These are phyloP conservation scores for Cytospora leucostoma DNA, from an alignment of 2,329 filamentous ascomycete species.

Conservation along the genomic window DNA sequence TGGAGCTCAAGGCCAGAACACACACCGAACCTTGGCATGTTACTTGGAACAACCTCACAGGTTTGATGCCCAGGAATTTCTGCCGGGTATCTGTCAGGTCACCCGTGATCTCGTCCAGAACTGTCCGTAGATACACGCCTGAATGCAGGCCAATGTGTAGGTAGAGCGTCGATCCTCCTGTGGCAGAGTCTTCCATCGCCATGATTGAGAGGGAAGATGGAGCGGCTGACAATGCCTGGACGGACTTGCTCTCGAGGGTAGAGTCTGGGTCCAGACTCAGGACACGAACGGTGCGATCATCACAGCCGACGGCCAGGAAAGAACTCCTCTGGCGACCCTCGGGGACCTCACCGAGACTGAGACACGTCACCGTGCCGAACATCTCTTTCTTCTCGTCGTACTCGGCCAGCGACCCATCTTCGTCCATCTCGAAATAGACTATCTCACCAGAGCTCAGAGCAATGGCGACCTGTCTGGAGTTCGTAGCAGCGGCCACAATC, in stretches of 20 bases:
- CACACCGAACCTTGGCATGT: conserved; percentile 81
- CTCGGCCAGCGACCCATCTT: conserved; percentile 85
- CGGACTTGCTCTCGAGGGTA: conserved; percentile 88
- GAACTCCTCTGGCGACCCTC: conserved; percentile 86
- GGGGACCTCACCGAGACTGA: conserved; percentile 92
- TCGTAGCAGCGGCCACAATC: conserved; percentile 92
- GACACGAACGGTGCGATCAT: conserved; percentile 93
- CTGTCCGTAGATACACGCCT: conserved; percentile 92
- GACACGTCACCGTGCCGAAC: conserved; percentile 89
- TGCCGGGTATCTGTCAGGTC: conserved; percentile 93
- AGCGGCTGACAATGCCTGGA: conserved; percentile 88
- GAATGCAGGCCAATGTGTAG: conserved; percentile 95
- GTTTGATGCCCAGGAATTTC: conserved; percentile 88
- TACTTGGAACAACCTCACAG: conserved; percentile 89
- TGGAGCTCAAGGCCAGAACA: conserved; percentile 85
- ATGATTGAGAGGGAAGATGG: conserved; percentile 90
- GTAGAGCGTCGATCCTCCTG: conserved; percentile 84
- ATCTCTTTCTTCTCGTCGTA: conserved; percentile 95
- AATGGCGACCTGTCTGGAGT: conserved; percentile 88
- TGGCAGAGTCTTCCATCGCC: conserved; percentile 91
- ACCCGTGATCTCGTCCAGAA: conserved; percentile 92
- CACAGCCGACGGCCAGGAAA: conserved; percentile 93
- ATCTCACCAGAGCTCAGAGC: conserved; percentile 95
- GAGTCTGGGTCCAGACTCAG: conserved; percentile 87
- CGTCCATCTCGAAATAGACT: conserved; percentile 96